These are phyloP conservation scores for Penicillium oxalicum DNA, from an alignment of 2,329 filamentous ascomycete genomes.

Conservation along the genomic window DNA sequence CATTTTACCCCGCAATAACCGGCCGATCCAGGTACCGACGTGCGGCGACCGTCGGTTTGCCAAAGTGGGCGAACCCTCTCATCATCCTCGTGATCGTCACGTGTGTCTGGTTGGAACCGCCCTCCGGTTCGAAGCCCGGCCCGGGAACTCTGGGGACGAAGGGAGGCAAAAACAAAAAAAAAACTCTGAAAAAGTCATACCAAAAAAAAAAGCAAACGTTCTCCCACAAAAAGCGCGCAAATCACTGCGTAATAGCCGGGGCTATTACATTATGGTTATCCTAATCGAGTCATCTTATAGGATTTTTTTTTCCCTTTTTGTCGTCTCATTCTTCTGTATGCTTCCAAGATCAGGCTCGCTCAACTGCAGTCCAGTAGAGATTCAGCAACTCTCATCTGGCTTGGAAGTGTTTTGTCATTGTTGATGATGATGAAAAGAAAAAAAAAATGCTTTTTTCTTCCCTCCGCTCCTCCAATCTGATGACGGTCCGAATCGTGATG, in stretches of 20 bases:
- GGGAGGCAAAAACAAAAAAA: not conserved
- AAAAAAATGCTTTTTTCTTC: too few relatives aligned
- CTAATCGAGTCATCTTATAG: not conserved
- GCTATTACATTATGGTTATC: conserved; percentile 5
- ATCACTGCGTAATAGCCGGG: conserved; percentile 10
- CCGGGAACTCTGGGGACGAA: conserved; percentile 6
- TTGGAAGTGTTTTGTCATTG: too few relatives aligned
- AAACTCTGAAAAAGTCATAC: too few relatives aligned
- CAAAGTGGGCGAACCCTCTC: not conserved
- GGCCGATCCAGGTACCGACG: conserved; percentile 20
- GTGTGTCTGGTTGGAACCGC: not conserved
- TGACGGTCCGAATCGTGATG: too few relatives aligned
- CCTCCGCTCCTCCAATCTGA: too few relatives aligned
- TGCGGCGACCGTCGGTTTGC: too few relatives aligned
- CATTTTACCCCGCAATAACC: conserved; percentile 18
- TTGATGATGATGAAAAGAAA: too few relatives aligned
- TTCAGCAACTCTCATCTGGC: too few relatives aligned
- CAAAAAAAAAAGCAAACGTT: too few relatives aligned
- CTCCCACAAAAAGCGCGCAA: not conserved
- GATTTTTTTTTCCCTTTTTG: not conserved
- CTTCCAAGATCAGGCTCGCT: not conserved
- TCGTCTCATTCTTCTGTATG: not conserved
- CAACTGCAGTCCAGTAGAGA: too few relatives aligned
- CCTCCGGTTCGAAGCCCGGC: conserved; percentile 17
- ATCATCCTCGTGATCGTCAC: too few relatives aligned